Evolutionary conservation across 306 rosid genomes (phyloP).

Genomic region (Vicia sativa): DNA sequence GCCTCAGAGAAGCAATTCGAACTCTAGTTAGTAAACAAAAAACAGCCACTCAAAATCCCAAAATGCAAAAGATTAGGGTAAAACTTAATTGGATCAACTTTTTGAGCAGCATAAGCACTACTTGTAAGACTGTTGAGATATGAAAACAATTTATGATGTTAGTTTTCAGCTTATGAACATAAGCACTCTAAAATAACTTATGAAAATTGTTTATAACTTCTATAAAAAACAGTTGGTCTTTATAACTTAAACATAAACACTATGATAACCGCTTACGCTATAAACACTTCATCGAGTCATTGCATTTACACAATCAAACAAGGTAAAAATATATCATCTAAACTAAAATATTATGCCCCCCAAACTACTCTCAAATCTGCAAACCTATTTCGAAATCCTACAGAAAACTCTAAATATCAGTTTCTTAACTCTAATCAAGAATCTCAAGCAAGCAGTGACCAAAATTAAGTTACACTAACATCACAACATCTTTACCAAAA

Average conservation of each 20-base stretch:
- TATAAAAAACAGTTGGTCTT: neutral
- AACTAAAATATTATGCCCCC: neutral
- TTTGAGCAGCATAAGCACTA: neutral
- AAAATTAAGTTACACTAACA: neutral
- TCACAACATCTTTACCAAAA: neutral
- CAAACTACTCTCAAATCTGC: slow-evolving; percentile 18
- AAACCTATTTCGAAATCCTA: neutral
- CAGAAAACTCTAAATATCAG: slow-evolving; percentile 1
- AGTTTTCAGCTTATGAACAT: neutral
- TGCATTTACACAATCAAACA: slow-evolving; percentile 17
- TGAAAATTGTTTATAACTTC: neutral
- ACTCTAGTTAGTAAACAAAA: slow-evolving; percentile 22
- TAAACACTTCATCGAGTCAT: neutral
- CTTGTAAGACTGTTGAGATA: neutral
- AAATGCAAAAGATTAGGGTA: neutral
- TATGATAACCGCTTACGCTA: neutral
- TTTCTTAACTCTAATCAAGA: slow-evolving; percentile 1
- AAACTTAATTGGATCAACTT: neutral
- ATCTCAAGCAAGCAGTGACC: slow-evolving; percentile 10
- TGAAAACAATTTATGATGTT: neutral
- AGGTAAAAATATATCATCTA: neutral
- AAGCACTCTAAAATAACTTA: neutral
- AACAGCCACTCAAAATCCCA: neutral
- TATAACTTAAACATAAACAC: neutral
- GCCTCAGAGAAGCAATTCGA: neutral